Evolutionary conservation across 768 basidiomycete genomes (phyloP), one percentile per base, ranked within the genome.

Genomic region (Hygrocybe punicea): DNA sequence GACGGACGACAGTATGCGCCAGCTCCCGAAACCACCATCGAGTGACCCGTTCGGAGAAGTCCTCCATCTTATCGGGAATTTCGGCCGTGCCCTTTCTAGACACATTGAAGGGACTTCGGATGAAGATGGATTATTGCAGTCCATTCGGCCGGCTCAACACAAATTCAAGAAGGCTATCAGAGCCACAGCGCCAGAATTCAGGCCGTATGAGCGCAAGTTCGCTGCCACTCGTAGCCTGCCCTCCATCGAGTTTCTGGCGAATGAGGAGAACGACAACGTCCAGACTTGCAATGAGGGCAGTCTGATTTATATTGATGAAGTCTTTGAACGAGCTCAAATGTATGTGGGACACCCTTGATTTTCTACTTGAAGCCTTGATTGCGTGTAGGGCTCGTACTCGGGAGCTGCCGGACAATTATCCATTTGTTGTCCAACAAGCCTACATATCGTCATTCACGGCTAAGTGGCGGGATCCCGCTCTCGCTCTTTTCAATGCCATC

Each of bases 351-450:
- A n/a, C 35, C 21, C 11, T 36, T 21, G 57, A n/a, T 3, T 16
- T n/a, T 25, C 21, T 6, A 37, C 37, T 16, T 19, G 36, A 1
- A 6, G 8, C 8, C 52, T 14, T 50, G 5, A 54, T 10, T 36
- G 33, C 29, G 51, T 24, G 9, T 55, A 91, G 89, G 19, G 81
- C 88, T 1, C 78, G 84, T 3, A 85, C 87, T 1, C 81, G 89
- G 1, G 87, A 90, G 62, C 76, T 90, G 0, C 87, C 87, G 0
- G 84, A 81, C 13, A 78, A 80, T 57, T 86, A 82, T 58, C 87
- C 87, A 0, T 89, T 84, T 58, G 71, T 83, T 0, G 83, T 89
- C 0, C 81, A 83, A 48, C 67, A 75, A 9, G 63, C 67, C 0
- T 85, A 80, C 58, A 85, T 90, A 52, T 53, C 62, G 2, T 56